A percentile compares a stretch with the other conserved stretches of the same genome.
Evolutionary conservation across 768 basidiomycete genomes (phyloP).

Genomic region (Podaxis sp.): DNA sequence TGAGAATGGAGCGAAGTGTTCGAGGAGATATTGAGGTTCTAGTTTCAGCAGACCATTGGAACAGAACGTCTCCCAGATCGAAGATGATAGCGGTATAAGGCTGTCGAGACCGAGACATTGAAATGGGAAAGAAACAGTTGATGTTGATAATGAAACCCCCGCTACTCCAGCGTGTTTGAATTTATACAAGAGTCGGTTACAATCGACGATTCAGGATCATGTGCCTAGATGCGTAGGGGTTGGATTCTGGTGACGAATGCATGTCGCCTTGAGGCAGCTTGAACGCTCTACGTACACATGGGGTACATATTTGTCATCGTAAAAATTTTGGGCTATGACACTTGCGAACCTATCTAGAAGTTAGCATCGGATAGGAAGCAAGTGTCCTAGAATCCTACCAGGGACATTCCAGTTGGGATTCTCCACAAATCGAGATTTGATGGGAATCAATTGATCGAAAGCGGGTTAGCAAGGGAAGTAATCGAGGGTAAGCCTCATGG

Average conservation of each 20-base stretch:
- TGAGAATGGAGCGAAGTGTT: slow-evolving; percentile 36
- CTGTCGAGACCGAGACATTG: not conserved
- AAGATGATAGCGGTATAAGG: slow-evolving; percentile 37
- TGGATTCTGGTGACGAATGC: not conserved
- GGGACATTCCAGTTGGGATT: slow-evolving; percentile 3
- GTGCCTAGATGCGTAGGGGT: slow-evolving; percentile 5
- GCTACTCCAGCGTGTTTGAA: not conserved
- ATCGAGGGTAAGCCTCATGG: slow-evolving; percentile 2
- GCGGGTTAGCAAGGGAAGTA: not conserved
- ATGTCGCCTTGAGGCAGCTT: not conserved
- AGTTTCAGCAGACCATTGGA: slow-evolving; percentile 47
- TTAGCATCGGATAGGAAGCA: slow-evolving; percentile 1
- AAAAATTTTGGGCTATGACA: not conserved
- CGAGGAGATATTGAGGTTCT: slow-evolving; percentile 38
- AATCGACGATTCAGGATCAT: not conserved
- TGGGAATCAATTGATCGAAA: not conserved
- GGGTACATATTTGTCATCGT: not conserved
- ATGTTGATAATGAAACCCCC: not conserved
- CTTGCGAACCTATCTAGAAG: not conserved
- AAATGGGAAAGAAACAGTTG: not conserved
- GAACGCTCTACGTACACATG: not conserved
- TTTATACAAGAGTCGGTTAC: slow-evolving; percentile 3
- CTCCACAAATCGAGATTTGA: slow-evolving; percentile 7
- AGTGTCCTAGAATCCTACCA: not conserved
- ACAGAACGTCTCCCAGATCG: slow-evolving; percentile 54